phyloP scores from a whole-genome alignment of 305 asterid genomes.

The Caryopteris hybrid region DNA sequence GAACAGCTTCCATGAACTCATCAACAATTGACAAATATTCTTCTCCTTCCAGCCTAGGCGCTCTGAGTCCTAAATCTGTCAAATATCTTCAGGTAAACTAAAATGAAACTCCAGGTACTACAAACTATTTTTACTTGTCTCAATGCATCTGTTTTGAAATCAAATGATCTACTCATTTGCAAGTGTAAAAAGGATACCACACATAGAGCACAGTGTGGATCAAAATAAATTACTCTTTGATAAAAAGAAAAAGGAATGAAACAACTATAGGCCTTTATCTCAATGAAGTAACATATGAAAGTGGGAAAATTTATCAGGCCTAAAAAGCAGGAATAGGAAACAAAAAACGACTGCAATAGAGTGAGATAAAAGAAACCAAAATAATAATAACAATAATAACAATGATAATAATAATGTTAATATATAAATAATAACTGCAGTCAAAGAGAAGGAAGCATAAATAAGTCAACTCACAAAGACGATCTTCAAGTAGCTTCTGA shows the following conservation, averaged over 20 bases:
- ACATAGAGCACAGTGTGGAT: background rate
- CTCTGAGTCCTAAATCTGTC: conserved; percentile 94
- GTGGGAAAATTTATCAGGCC: background rate
- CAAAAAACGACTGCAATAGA: conserved; percentile 5
- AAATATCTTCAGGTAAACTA: conserved; percentile 26
- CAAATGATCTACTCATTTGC: conserved; percentile 10
- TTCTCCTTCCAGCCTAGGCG: conserved; percentile 96
- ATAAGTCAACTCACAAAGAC: conserved; percentile 78
- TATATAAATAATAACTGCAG: no score
- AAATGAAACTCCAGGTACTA: conserved; percentile 16
- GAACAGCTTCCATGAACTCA: conserved; percentile 99
- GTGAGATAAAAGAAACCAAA: conserved; percentile 6
- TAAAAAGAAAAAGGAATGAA: conserved; percentile 1
- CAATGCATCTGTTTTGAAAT: background rate
- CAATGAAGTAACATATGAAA: background rate
- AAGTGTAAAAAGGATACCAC: conserved; percentile 3
- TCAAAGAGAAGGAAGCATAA: conserved; percentile 5
- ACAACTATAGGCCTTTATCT: background rate
- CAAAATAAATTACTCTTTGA: conserved; percentile 5
- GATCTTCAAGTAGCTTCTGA: conserved; percentile 83
- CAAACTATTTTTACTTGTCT: background rate
- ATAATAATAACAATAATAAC: no score
- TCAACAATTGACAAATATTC: conserved; percentile 88
- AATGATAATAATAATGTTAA: no score
- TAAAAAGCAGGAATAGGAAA: conserved; percentile 11